Base-by-base conservation (phyloP, 768 basidiomycete species). In the Boletus bicolor region DNA sequence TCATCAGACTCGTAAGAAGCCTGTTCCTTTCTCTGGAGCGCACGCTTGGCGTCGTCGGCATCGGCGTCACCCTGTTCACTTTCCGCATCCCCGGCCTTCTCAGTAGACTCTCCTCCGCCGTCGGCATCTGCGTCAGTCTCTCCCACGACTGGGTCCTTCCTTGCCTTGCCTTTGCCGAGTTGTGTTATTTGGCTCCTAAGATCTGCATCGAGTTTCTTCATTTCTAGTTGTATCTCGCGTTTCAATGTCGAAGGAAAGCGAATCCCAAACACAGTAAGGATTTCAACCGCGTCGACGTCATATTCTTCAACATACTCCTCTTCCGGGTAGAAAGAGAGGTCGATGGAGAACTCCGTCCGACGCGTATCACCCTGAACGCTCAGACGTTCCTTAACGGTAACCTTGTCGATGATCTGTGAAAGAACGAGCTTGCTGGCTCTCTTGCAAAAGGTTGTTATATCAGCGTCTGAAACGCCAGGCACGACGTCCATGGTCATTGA, bases 401-500 rank as follows among this genome's bases (percentile, higher is more conserved):
- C 87, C 49, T 79, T 80, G 59, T 98, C 90, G 49, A 97, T 81
- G 34, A 98, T 76, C 69, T 98, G 92, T 5, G 95, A 89, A 21
- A 98, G 82, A 9, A 88, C 84, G 49, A 98, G 80, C 15, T 85
- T 85, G 60, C 86, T 93, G 17, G 92, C 91, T 53, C 85, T 81
- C 72, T 96, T 96, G 79, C 94, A 92, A 76, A 98, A 98, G 9
- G 75, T 66, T 50, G 83, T 82, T 56, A 92, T 75, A 46, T 89
- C 82, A 19, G 79, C 73, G 21, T 76, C 72, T 5, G 81, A 61
- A 28, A 82, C 73, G 28, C 77, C 81, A 0, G 77, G 72, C 10
- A 81, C 78, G 41, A 94, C 78, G 44, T 80, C 81, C 77, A 98
- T 89, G 34, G 78, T 85, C 97, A 99, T 99, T 6, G 93, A 98